Evolutionary conservation across 371 early-diverging fungal genomes (phyloP).

Genomic region (Lichtheimia corymbifera): DNA sequence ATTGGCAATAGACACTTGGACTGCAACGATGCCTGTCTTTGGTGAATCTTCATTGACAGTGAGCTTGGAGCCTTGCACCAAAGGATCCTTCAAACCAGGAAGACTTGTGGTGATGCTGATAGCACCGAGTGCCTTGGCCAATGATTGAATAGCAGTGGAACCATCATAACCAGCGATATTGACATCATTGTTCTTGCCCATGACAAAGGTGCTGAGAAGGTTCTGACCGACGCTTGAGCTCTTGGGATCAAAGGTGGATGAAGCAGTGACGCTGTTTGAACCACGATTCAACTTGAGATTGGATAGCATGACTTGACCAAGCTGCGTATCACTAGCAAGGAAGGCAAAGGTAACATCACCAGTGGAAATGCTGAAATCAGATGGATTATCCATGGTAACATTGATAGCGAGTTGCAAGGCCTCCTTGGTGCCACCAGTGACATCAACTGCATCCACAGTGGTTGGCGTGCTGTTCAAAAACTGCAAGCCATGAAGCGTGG

Average conservation of each 20-base stretch:
- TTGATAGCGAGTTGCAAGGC: slow-evolving; percentile 54
- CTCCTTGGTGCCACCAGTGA: slow-evolving; percentile 54
- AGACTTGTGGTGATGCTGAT: slow-evolving; percentile 49
- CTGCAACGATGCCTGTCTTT: slow-evolving; percentile 45
- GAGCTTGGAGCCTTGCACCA: slow-evolving; percentile 50
- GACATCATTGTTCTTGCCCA: slow-evolving; percentile 54
- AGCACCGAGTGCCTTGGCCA: slow-evolving; percentile 43
- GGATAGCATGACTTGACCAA: slow-evolving; percentile 54
- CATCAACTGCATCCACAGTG: slow-evolving; percentile 58
- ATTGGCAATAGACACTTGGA: slow-evolving; percentile 56
- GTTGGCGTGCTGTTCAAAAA: slow-evolving; percentile 62
- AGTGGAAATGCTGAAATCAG: slow-evolving; percentile 55
- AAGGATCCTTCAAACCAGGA: slow-evolving; percentile 53
- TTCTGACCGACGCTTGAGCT: slow-evolving; percentile 49
- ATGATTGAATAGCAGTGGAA: slow-evolving; percentile 51
- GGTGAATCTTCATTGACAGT: slow-evolving; percentile 47
- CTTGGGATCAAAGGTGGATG: slow-evolving; percentile 54
- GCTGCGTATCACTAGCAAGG: slow-evolving; percentile 33
- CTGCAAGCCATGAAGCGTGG: slow-evolving; percentile 58
- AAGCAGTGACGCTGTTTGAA: slow-evolving; percentile 43
- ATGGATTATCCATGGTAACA: slow-evolving; percentile 62
- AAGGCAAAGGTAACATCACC: slow-evolving; percentile 55
- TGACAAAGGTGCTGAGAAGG: slow-evolving; percentile 53
- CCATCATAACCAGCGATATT: slow-evolving; percentile 46
- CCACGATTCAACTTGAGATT: slow-evolving; percentile 52